phyloP scores from a whole-genome alignment of 192 early-diverging fungal genomes.

The Tieghemiomyces parasiticus region DNA sequence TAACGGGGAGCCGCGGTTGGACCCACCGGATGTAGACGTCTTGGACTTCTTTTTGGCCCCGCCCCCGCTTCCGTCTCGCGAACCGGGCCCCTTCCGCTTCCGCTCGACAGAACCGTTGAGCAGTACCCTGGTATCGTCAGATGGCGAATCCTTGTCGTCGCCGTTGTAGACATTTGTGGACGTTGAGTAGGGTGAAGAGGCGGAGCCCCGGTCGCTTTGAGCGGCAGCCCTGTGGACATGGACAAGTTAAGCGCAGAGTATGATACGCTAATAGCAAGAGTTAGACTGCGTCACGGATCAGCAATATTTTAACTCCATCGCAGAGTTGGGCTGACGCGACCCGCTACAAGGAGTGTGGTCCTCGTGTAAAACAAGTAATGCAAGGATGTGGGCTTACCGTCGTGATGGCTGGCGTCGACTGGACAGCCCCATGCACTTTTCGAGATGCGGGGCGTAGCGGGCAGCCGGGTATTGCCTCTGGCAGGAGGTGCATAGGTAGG shows the following conservation, averaged over 20 bases:
- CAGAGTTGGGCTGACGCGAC: not conserved
- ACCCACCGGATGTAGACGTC: too few relatives aligned
- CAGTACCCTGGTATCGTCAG: not conserved
- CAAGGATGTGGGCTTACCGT: constrained; percentile 16
- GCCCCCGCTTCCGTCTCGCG: not conserved
- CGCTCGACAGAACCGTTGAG: constrained; percentile 9
- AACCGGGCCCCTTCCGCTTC: not conserved
- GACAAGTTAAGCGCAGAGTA: not conserved
- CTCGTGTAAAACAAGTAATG: not conserved
- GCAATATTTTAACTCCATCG: not conserved
- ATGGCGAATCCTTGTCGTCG: not conserved
- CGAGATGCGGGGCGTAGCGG: constrained; percentile 80
- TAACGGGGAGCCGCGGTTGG: not conserved
- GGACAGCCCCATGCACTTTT: constrained; percentile 77
- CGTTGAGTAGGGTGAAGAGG: not conserved
- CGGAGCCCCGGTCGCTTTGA: not conserved
- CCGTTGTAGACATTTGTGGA: not conserved
- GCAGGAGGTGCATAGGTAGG: constrained; percentile 72
- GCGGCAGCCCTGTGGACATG: not conserved
- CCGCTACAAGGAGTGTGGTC: not conserved
- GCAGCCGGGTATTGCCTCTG: constrained; percentile 57
- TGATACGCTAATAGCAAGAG: not conserved
- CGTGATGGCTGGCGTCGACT: constrained; percentile 28
- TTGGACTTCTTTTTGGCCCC: not conserved
- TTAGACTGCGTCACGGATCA: not conserved